These are phyloP conservation scores for Colletotrichum navitas DNA, from an alignment of 2,329 filamentous ascomycete species.

Conservation along the genomic window DNA sequence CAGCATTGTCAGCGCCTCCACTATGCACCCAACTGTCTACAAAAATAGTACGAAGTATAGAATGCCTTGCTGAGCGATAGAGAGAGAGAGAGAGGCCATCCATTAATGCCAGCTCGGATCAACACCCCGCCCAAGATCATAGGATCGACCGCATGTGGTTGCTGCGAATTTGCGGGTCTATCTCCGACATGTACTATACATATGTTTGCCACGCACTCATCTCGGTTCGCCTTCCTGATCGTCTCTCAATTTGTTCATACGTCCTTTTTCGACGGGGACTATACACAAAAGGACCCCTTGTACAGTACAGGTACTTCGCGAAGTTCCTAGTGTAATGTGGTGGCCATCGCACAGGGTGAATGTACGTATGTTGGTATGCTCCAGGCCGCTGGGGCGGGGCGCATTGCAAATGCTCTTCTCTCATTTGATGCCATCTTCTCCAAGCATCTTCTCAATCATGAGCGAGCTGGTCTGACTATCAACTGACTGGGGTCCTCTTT, in stretches of 20 bases:
- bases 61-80: too few relatives aligned
- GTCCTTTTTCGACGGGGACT: not conserved
- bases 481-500: not conserved
- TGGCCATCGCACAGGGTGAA: not conserved
- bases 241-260: slow-evolving; percentile 6
- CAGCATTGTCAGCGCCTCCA: not conserved
- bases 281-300: not conserved
- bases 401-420: not conserved
- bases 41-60: too few relatives aligned
- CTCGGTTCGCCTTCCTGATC: slow-evolving; percentile 4
- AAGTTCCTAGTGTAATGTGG: not conserved
- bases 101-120: slow-evolving; percentile 14
- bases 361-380: too few relatives aligned
- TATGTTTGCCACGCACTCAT: slow-evolving; percentile 21
- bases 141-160: not conserved
- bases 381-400: not conserved
- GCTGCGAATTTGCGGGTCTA: slow-evolving; percentile 10
- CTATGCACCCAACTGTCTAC: not conserved
- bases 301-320: too few relatives aligned
- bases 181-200: not conserved
- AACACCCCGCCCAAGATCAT: not conserved
- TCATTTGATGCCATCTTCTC: not conserved
- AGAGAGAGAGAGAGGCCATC: not conserved
- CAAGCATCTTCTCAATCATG: not conserved
- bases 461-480: not conserved